Conservation (phyloP, 345 rosid genomes). For the Bruguiera parviflora region DNA sequence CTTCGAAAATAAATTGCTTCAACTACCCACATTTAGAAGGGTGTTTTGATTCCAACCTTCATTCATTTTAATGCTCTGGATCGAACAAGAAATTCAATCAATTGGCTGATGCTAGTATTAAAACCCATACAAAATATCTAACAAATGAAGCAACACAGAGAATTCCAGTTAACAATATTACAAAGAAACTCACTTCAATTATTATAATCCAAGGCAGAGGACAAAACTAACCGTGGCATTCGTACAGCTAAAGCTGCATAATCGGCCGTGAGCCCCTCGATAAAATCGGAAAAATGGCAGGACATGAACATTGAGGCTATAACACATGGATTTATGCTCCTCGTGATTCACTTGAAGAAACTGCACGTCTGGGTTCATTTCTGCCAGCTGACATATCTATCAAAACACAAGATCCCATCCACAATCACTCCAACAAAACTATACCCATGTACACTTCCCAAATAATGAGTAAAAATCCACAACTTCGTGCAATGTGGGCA, state of each 20-base stretch:
- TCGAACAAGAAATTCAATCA: too few species aligned
- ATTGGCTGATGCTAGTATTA: too few species aligned
- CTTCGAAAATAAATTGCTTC: neutral
- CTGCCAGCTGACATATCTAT: constrained; percentile 84
- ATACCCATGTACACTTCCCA: neutral
- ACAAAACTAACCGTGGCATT: constrained; percentile 79
- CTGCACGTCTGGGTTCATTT: constrained; percentile 66
- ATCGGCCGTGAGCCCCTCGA: constrained; percentile 81
- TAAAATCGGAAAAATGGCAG: constrained; percentile 88
- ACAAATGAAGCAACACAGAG: neutral
- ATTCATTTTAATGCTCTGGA: too few species aligned
- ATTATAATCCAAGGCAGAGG: neutral
- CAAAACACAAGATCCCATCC: constrained; percentile 11
- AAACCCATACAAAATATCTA: neutral
- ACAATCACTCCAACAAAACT: neutral
- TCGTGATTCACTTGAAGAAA: constrained; percentile 90
- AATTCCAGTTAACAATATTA: neutral
- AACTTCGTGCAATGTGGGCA: neutral
- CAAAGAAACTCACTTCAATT: neutral
- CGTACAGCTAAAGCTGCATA: constrained; percentile 95
- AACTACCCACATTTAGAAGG: neutral
- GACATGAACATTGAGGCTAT: constrained; percentile 86
- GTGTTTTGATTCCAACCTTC: neutral
- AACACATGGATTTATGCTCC: constrained; percentile 94
- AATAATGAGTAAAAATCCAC: neutral